Evolutionary conservation across 495 filamentous ascomycete genomes (phyloP).

Genomic region (Usnea hakonensis): DNA sequence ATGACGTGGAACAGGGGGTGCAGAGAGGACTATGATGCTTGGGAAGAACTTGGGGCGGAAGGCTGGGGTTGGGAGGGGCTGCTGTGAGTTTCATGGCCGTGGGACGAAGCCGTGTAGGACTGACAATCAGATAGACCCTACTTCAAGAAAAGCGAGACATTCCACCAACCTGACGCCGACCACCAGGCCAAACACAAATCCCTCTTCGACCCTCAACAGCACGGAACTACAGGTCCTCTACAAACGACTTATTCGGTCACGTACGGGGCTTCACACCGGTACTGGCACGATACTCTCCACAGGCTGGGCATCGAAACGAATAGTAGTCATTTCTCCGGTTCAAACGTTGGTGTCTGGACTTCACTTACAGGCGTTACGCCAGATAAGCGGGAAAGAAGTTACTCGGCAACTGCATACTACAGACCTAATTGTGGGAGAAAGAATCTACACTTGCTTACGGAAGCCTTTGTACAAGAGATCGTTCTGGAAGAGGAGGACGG

Average conservation of each 20-base stretch:
- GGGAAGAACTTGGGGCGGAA: conserved; percentile 46
- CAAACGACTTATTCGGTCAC: conserved; percentile 37
- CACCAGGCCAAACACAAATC: conserved; percentile 29
- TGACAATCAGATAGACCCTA: conserved; percentile 30
- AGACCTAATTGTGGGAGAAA: conserved; percentile 32
- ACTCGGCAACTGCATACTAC: conserved; percentile 42
- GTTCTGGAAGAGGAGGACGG: conserved; percentile 21
- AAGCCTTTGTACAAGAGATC: conserved; percentile 37
- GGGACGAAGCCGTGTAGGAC: background rate
- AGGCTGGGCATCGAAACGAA: conserved; percentile 35
- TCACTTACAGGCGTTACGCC: conserved; percentile 35
- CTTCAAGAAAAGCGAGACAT: conserved; percentile 43
- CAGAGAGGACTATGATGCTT: conserved; percentile 49
- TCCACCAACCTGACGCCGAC: conserved; percentile 33
- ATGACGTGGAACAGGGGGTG: conserved; percentile 52
- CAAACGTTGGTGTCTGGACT: conserved; percentile 41
- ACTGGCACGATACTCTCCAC: conserved; percentile 44
- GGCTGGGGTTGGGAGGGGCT: conserved; percentile 53
- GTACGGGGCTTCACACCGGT: conserved; percentile 36
- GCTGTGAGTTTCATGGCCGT: conserved; percentile 27
- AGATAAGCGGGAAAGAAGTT: conserved; percentile 40
- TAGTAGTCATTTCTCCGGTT: conserved; percentile 33
- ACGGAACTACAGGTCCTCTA: conserved; percentile 40
- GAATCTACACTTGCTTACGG: conserved; percentile 44
- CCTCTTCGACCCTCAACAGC: conserved; percentile 26